Evolutionary conservation across 805 yeast species (phyloP).

Genomic region (Metschnikowia corniflorae): DNA sequence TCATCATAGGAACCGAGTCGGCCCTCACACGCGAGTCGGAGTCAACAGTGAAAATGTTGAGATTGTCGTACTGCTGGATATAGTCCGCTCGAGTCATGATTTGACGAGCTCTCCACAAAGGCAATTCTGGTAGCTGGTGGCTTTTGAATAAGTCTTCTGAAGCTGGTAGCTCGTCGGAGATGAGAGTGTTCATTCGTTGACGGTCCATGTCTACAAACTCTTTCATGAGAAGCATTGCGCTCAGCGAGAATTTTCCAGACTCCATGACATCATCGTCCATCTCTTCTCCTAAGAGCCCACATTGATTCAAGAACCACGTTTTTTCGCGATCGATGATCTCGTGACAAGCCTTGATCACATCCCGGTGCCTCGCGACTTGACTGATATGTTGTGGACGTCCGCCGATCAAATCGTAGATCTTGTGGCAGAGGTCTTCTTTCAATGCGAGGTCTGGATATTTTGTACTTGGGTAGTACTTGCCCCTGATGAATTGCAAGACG

Average conservation of each 20-base stretch:
- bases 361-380: slow-evolving; percentile 58
- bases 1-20: slow-evolving; percentile 85
- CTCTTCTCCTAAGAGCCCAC: slow-evolving; percentile 68
- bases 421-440: slow-evolving; percentile 39
- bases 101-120: slow-evolving; percentile 80
- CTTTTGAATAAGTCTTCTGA: slow-evolving; percentile 23
- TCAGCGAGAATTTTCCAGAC: slow-evolving; percentile 67
- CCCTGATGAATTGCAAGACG: slow-evolving; percentile 52
- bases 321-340: slow-evolving; percentile 73
- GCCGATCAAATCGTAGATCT: slow-evolving; percentile 67
- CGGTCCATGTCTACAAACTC: slow-evolving; percentile 70
- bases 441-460: slow-evolving; percentile 36
- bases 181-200: slow-evolving; percentile 26
- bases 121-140: slow-evolving; percentile 66
- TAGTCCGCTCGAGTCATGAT: slow-evolving; percentile 83
- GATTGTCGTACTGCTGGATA: slow-evolving; percentile 68
- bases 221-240: slow-evolving; percentile 70
- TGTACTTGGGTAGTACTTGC: slow-evolving; percentile 28
- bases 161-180: slow-evolving; percentile 13
- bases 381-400: slow-evolving; percentile 83
- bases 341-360: slow-evolving; percentile 60
- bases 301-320: slow-evolving; percentile 82
- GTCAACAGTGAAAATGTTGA: slow-evolving; percentile 78
- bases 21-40: slow-evolving; percentile 70
- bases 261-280: slow-evolving; percentile 93